Conservation (phyloP, 2,329 filamentous ascomycete genomes). For the Cladosporium sp. region DNA sequence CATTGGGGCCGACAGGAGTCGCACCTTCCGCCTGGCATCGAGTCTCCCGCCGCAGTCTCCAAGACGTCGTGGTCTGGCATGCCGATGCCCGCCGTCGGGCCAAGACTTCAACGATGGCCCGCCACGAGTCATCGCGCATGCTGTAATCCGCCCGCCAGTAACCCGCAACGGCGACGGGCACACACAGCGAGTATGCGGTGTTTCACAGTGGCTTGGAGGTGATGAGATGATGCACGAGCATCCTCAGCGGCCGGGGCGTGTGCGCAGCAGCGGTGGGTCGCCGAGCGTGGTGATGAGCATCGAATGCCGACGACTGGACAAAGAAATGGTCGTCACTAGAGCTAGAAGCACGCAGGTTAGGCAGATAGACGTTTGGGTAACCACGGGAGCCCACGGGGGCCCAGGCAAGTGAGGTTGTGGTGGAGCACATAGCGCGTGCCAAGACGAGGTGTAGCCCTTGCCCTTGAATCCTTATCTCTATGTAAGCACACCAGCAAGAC, state of each 20-base stretch:
- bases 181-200: background rate
- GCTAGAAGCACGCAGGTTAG: conserved; percentile 2
- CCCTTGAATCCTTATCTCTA: conserved; percentile 8
- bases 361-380: conserved; percentile 6
- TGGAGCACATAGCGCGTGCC: conserved; percentile 3
- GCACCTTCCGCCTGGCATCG: background rate
- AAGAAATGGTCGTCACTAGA: background rate
- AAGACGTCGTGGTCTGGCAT: background rate
- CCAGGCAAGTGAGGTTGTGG: background rate
- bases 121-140: conserved; percentile 7
- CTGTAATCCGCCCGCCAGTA: background rate
- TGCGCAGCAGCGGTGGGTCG: conserved; percentile 2
- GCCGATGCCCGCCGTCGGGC: conserved; percentile 2
- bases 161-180: conserved; percentile 1
- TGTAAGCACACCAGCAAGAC: conserved; percentile 6
- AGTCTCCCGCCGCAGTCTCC: background rate
- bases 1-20: conserved; percentile 4
- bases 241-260: background rate
- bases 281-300: background rate
- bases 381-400: background rate
- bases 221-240: conserved; percentile 1
- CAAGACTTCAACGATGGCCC: conserved; percentile 5
- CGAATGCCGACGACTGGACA: background rate
- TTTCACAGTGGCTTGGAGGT: conserved; percentile 10
- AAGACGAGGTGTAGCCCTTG: background rate